Percentiles rank a stretch among this genome's conserved stretches.
These are phyloP conservation scores for Chlamydomonas schloesseri DNA, from an alignment of 139 green algal species.

Conservation along the genomic window DNA sequence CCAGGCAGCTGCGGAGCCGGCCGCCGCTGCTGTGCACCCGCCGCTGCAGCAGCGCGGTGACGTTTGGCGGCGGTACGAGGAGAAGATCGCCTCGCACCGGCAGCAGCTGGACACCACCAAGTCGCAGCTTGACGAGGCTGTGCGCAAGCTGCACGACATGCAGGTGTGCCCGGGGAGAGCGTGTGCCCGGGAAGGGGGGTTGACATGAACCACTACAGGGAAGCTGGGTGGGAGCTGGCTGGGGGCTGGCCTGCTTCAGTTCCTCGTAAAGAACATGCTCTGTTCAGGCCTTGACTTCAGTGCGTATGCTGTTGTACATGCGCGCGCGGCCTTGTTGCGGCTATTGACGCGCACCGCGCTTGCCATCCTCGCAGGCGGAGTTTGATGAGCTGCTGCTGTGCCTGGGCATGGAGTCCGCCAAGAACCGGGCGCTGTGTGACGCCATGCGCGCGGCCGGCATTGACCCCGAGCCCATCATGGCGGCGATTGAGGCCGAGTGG, in stretches of 20 bases:
- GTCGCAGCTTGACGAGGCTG: constrained; percentile 32
- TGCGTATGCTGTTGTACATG: too few species aligned
- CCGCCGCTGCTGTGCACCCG: too few species aligned
- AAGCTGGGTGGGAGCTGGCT: too few species aligned
- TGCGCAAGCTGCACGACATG: constrained; percentile 40
- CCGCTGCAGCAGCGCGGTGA: not conserved
- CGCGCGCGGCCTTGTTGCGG: too few species aligned
- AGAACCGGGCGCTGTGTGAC: constrained; percentile 43
- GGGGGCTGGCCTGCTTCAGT: too few species aligned
- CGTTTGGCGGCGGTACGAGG: constrained; percentile 37
- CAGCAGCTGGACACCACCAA: constrained; percentile 37
- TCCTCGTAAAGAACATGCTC: too few species aligned
- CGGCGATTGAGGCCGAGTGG: constrained; percentile 33
- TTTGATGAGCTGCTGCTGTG: constrained; percentile 49
- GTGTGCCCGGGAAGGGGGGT: too few species aligned
- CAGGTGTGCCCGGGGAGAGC: not conserved
- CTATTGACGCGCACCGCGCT: too few species aligned
- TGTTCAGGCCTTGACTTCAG: too few species aligned
- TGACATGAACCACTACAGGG: not conserved
- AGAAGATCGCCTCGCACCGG: constrained; percentile 21
- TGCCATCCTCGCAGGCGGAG: not conserved
- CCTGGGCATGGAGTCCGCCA: constrained; percentile 44
- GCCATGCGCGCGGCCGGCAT: constrained; percentile 28
- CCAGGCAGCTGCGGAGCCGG: not conserved
- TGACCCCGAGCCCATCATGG: constrained; percentile 7